A percentile compares a stretch with the other conserved stretches of the same genome.
These are phyloP conservation scores for Suillus plorans DNA, from an alignment of 768 basidiomycete genomes.

Conservation along the genomic window DNA sequence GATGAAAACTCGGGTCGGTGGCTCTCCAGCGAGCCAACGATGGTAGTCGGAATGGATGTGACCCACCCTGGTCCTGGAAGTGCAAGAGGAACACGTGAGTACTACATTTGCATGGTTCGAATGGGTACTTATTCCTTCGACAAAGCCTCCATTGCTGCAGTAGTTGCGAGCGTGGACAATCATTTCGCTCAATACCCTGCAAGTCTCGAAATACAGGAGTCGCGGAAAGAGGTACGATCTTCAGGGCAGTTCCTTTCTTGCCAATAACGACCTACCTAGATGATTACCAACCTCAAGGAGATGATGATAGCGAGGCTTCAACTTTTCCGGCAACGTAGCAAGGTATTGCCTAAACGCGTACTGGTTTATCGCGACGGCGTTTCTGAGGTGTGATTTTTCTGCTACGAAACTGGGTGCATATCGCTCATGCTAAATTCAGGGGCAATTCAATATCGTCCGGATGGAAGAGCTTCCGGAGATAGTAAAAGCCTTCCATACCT, in stretches of 20 bases:
- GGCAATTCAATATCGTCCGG: conserved; percentile 49
- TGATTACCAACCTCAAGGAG: conserved; percentile 46
- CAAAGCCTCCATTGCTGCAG: conserved; percentile 49
- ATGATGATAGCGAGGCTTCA: conserved; percentile 52
- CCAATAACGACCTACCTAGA: conserved; percentile 23
- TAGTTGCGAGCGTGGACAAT: conserved; percentile 49
- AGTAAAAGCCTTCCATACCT: conserved; percentile 39
- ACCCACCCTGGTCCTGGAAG: conserved; percentile 81
- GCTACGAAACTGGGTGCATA: neutral
- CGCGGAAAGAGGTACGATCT: conserved; percentile 66
- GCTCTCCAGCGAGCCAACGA: conserved; percentile 42
- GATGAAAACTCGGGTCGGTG: conserved; percentile 37
- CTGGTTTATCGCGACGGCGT: conserved; percentile 75
- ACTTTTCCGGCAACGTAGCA: conserved; percentile 37
- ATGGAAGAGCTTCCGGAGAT: conserved; percentile 45
- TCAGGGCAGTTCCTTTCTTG: neutral
- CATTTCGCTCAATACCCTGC: conserved; percentile 51
- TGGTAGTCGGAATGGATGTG: conserved; percentile 62
- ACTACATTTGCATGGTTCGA: neutral
- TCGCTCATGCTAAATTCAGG: conserved; percentile 29
- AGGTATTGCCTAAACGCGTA: conserved; percentile 41
- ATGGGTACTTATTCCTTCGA: neutral
- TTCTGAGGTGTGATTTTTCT: conserved; percentile 54
- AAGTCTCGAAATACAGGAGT: conserved; percentile 48
- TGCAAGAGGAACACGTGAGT: conserved; percentile 45